phyloP scores from a whole-genome alignment of 805 yeast species.

The Suhomyces sp. region DNA sequence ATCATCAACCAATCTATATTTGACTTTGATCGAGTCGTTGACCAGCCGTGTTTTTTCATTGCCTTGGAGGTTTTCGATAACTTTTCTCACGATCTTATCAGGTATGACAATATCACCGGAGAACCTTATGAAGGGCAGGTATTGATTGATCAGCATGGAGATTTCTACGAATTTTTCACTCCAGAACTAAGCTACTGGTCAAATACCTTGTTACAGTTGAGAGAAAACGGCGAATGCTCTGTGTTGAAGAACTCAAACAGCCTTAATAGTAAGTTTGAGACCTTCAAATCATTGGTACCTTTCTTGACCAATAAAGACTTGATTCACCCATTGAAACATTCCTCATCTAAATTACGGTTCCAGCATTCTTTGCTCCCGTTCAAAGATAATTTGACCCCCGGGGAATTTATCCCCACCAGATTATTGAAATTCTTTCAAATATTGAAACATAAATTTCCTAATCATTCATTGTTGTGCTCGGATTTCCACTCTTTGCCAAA shows the following conservation, averaged over 20 bases:
- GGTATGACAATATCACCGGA: conserved; percentile 67
- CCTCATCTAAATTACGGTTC: conserved; percentile 37
- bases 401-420: conserved; percentile 82
- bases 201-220: conserved; percentile 50
- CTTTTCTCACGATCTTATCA: conserved; percentile 74
- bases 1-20: conserved; percentile 73
- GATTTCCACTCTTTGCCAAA: conserved; percentile 59
- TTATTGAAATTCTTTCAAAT: conserved; percentile 62
- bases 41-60: conserved; percentile 70
- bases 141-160: conserved; percentile 66
- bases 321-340: conserved; percentile 61
- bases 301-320: conserved; percentile 24
- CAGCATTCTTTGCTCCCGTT: conserved; percentile 60
- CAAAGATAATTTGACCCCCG: conserved; percentile 61
- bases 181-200: conserved; percentile 60
- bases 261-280: conserved; percentile 21
- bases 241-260: conserved; percentile 26
- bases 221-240: conserved; percentile 46
- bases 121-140: conserved; percentile 78
- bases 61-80: conserved; percentile 85
- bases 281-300: conserved; percentile 29
- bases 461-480: conserved; percentile 69
- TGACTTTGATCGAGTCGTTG: conserved; percentile 61
- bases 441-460: conserved; percentile 63
- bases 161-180: conserved; percentile 68